Base-by-base conservation (phyloP, 345 rosid genomes). In the Aquilaria malaccensis region DNA sequence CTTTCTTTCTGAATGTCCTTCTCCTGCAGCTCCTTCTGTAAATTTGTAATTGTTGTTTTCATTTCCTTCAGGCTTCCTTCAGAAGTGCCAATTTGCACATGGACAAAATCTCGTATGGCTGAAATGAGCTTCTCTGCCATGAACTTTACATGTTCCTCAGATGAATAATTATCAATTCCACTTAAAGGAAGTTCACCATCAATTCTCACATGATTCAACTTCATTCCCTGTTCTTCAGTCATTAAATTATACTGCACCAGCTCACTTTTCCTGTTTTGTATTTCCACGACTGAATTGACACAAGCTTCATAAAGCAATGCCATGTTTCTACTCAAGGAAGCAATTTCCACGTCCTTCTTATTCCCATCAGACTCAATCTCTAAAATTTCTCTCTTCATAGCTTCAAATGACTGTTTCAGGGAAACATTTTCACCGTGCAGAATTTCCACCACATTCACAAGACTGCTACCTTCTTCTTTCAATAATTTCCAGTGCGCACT, bases 21-120 rank as follows among this genome's bases (percentile, higher is more conserved):
- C 82, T 94, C 99, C 65, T 84, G 92, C n/a, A 94, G 83, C 83
- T 84, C 92, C 72, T 77, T 87, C 80, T 79, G 92, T 85, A 88
- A 80, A 77, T 81, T 82, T 70, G 83, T 73, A 37, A 85, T 80
- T 51, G 76, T 81, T 7, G 63, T 54, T 74, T 84, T 85, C 94
- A 84, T 82, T 74, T 85, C 94, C 75, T 84, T 82, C 59, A 73
- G 79, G 52, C 75, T 79, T 58, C 69, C 77, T 60, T 84, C 91
- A 37, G 68, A 51, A 46, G 67, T 66, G 64, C 79, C 87, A 63
- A 79, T 71, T 79, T 78, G 82, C 54, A 71, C 68, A 65, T 56
- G 50, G 60, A 72, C 65, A 72, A 82, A 80, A 48, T 70, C 83
- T 69, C 80, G 85, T 43, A 83, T 68, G 64, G 81, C 73, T 45